phyloP scores from a whole-genome alignment of 768 basidiomycete genomes.

The Rhizopogon roseolus region DNA sequence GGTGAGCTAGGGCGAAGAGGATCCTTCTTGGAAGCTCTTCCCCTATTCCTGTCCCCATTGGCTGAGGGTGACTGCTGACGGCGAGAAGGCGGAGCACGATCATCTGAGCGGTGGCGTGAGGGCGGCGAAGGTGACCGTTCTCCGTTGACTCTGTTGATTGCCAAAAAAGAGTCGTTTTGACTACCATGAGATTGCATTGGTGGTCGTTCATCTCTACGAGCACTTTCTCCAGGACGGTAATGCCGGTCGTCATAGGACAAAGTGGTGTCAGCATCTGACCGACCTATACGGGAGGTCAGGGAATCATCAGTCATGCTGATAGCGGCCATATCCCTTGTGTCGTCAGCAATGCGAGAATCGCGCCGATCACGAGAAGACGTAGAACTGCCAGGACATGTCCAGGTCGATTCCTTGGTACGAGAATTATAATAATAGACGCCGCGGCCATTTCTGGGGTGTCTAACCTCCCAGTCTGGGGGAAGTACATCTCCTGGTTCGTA shows the following conservation, averaged over 20 bases:
- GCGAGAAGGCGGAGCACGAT: conserved; percentile 15
- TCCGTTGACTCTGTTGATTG: conserved; percentile 14
- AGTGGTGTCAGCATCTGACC: conserved; percentile 17
- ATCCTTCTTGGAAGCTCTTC: neutral
- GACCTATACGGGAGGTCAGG: conserved; percentile 23
- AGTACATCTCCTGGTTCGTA: conserved; percentile 31
- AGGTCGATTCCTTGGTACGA: conserved; percentile 51
- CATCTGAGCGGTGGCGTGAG: conserved; percentile 19
- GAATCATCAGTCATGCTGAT: conserved; percentile 18
- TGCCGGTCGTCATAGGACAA: conserved; percentile 61
- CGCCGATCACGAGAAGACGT: conserved; percentile 18
- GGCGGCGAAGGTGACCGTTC: conserved; percentile 17
- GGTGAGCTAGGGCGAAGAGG: conserved; percentile 1
- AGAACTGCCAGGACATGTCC: conserved; percentile 45
- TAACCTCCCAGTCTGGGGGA: conserved; percentile 59
- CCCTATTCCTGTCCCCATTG: conserved; percentile 18
- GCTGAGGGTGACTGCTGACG: conserved; percentile 16
- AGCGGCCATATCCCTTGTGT: conserved; percentile 20
- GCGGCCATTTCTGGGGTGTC: conserved; percentile 43
- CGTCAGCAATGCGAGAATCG: conserved; percentile 17
- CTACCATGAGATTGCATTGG: conserved; percentile 13
- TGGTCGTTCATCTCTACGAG: conserved; percentile 24
- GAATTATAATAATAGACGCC: conserved; percentile 56
- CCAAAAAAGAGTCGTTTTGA: conserved; percentile 19
- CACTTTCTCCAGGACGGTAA: conserved; percentile 47